Evolutionary conservation across 495 filamentous ascomycete genomes (phyloP).

Genomic region (Aspergillus saccharolyticus): DNA sequence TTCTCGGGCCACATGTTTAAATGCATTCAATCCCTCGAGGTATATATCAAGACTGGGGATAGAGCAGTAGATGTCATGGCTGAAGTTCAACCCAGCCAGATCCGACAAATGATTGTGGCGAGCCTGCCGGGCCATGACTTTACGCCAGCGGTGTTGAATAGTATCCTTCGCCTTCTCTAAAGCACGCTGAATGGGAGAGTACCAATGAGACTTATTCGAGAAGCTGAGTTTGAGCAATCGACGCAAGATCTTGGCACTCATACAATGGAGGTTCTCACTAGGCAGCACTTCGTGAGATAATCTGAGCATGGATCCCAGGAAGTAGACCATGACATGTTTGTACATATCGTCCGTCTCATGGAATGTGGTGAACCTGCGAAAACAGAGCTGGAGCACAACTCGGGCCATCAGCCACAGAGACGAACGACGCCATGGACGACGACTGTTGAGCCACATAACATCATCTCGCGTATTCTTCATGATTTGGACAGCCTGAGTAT

Average conservation of each 20-base stretch:
- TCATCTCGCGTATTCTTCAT: conserved; percentile 60
- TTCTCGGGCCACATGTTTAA: too few relatives aligned
- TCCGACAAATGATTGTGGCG: not conserved
- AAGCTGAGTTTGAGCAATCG: conserved; percentile 42
- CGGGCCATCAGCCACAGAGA: conserved; percentile 57
- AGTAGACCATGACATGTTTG: conserved; percentile 53
- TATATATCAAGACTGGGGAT: not conserved
- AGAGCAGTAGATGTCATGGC: not conserved
- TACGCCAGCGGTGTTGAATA: not conserved
- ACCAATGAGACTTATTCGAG: conserved; percentile 7
- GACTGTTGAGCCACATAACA: conserved; percentile 42
- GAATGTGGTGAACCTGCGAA: not conserved
- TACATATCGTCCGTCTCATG: conserved; percentile 28
- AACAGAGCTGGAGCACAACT: conserved; percentile 42
- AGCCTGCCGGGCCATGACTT: not conserved
- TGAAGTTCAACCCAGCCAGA: not conserved
- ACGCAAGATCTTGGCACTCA: conserved; percentile 47
- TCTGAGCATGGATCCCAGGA: conserved; percentile 40
- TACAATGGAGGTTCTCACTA: conserved; percentile 36
- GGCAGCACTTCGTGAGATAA: conserved; percentile 7
- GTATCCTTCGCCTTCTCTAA: not conserved
- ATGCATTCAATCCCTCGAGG: too few relatives aligned
- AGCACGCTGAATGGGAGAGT: conserved; percentile 5
- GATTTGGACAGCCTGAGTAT: conserved; percentile 28
- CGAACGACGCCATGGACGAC: conserved; percentile 51